A percentile compares a stretch with the other conserved stretches of the same genome.
Conservation (phyloP, 176 grass and related monocot genomes). For the Oryza glaberrima region DNA sequence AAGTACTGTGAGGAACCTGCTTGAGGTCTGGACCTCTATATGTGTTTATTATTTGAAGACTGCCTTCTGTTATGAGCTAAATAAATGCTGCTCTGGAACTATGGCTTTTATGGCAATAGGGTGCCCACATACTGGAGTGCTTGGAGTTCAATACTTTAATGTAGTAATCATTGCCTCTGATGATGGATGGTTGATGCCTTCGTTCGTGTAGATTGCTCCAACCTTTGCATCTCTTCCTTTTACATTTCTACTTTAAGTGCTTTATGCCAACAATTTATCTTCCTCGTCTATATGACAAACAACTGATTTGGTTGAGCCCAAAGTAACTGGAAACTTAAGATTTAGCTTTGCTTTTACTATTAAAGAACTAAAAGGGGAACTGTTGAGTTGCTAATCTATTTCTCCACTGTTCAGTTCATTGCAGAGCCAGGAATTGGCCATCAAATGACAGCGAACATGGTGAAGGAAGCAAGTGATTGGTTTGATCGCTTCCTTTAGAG, state of each 20-base stretch:
- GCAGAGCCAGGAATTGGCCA: constrained; percentile 63
- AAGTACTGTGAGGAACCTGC: constrained; percentile 29
- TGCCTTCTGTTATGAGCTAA: constrained; percentile 14
- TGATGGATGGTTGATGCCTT: neutral
- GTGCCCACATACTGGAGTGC: neutral
- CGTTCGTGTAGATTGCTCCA: neutral
- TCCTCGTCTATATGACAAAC: neutral
- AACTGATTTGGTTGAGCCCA: neutral
- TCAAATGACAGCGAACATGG: constrained; percentile 60
- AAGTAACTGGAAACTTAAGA: neutral
- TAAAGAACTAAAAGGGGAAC: neutral
- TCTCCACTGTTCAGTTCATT: constrained; percentile 56
- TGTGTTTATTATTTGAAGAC: constrained; percentile 6
- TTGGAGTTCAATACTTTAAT: neutral
- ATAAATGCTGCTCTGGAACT: constrained; percentile 7
- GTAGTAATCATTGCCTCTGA: neutral
- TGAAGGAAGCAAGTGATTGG: constrained; percentile 83
- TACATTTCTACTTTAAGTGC: neutral
- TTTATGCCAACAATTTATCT: neutral
- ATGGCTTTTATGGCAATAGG: neutral
- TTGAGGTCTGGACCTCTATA: neutral
- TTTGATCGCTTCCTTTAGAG: constrained; percentile 62
- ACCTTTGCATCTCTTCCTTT: neutral
- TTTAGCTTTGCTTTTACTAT: neutral
- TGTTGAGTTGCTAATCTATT: constrained; percentile 2